A percentile compares a stretch with the other conserved stretches of the same genome.
phyloP scores from a whole-genome alignment of 139 green algal species.

The Medakamo hakoo region DNA sequence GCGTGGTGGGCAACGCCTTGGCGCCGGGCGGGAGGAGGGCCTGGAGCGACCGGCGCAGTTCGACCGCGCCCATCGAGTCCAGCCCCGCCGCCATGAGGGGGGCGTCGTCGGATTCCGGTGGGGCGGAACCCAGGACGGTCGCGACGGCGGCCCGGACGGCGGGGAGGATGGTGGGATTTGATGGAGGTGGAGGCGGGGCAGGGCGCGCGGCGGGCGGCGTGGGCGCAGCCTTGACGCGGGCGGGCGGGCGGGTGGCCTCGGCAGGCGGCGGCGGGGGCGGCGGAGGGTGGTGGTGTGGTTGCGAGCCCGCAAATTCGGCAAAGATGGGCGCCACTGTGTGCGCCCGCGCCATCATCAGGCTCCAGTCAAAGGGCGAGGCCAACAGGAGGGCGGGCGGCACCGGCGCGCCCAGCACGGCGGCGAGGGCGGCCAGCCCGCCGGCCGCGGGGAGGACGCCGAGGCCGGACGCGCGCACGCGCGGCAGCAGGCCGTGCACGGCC shows the following conservation, averaged over 20 bases:
- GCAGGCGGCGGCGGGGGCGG: too few species aligned
- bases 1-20: conserved; percentile 15
- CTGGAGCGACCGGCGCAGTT: conserved; percentile 19
- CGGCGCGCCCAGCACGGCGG: neutral
- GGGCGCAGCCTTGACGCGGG: neutral
- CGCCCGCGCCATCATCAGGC: neutral
- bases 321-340: neutral
- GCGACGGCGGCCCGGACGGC: conserved; percentile 7
- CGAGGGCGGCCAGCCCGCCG: conserved; percentile 19
- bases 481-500: conserved; percentile 8
- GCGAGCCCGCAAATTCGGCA: neutral
- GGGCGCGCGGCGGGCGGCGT: neutral
- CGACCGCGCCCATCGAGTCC: conserved; percentile 34
- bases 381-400: neutral
- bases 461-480: conserved; percentile 26
- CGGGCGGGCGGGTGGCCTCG: too few species aligned
- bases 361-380: neutral
- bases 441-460: conserved; percentile 34
- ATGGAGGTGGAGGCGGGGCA: neutral
- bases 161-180: conserved; percentile 15
- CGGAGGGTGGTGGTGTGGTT: too few species aligned
- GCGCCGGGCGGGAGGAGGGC: conserved; percentile 18
- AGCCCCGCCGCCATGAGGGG: conserved; percentile 46
- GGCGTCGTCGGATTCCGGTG: conserved; percentile 7
- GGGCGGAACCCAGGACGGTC: neutral